Conservation (phyloP, 2,329 filamentous ascomycete species). For the Microsporum ferrugineum region DNA sequence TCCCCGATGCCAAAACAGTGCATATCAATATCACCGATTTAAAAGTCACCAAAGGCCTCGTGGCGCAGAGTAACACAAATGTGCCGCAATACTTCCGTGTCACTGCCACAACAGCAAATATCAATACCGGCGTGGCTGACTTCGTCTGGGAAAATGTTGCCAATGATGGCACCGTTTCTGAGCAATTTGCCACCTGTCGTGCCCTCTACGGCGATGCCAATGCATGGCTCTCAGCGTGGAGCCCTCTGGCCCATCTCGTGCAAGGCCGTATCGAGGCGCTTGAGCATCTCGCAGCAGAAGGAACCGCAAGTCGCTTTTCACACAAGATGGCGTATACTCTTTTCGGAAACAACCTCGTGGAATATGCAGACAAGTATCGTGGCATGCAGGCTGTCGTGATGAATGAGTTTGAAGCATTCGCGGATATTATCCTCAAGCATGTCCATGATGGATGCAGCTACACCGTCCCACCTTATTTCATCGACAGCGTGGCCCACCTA, state of each 20-base stretch:
- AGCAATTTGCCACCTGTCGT: constrained; percentile 19
- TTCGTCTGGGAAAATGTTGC: constrained; percentile 21
- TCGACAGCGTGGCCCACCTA: constrained; percentile 29
- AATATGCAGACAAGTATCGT: constrained; percentile 25
- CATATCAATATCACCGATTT: constrained; percentile 31
- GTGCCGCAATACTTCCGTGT: constrained; percentile 35
- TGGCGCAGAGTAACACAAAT: constrained; percentile 40
- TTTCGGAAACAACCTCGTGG: constrained; percentile 23
- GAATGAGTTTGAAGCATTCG: constrained; percentile 27
- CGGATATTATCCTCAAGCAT: constrained; percentile 9
- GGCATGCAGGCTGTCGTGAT: constrained; percentile 30
- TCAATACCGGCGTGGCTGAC: constrained; percentile 31
- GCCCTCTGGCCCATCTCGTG: constrained; percentile 18
- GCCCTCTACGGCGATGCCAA: constrained; percentile 16
- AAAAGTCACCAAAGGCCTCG: constrained; percentile 43
- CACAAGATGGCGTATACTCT: constrained; percentile 27
- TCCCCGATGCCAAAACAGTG: constrained; percentile 13
- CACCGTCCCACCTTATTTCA: constrained; percentile 21
- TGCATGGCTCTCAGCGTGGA: constrained; percentile 20
- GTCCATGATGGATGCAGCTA: constrained; percentile 4
- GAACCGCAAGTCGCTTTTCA: constrained; percentile 20
- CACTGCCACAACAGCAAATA: constrained; percentile 48
- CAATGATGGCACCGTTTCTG: constrained; percentile 13
- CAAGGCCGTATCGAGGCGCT: constrained; percentile 20
- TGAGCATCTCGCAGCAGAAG: constrained; percentile 17